phyloP scores from a whole-genome alignment of 2,329 filamentous ascomycete species.

The Cordyceps tenuipes region DNA sequence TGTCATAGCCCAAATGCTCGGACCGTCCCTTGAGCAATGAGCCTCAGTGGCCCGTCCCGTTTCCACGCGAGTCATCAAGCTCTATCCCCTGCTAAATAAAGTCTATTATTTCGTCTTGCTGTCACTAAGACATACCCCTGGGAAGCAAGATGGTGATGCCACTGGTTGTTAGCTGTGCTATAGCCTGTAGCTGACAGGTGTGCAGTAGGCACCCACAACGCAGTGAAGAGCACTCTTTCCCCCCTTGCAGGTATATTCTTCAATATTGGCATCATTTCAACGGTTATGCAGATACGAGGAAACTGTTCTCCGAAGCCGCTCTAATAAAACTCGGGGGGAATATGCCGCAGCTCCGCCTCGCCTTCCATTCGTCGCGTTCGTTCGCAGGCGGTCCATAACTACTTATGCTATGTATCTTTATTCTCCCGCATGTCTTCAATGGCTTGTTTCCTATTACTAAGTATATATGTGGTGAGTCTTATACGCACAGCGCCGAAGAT shows the following conservation, averaged over 20 bases:
- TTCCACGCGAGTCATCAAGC: slow-evolving; percentile 8
- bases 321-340: neutral
- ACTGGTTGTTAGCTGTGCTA: neutral
- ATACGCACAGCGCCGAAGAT: neutral
- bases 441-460: neutral
- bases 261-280: neutral
- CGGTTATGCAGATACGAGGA: neutral
- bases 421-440: neutral
- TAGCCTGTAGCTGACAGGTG: neutral
- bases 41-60: slow-evolving; percentile 8
- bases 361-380: neutral
- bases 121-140: neutral
- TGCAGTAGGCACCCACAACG: neutral
- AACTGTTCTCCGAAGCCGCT: neutral
- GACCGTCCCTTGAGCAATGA: slow-evolving; percentile 10
- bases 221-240: neutral
- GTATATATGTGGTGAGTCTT: neutral
- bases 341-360: neutral
- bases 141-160: neutral
- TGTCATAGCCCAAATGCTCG: slow-evolving; percentile 9
- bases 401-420: neutral
- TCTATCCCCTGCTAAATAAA: neutral
- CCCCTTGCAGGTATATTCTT: neutral
- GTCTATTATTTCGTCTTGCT: neutral
- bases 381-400: neutral